Evolutionary conservation across 257 asterid genomes (phyloP), one percentile per base, ranked within the genome.

Genomic region (Scutellaria galericulata): DNA sequence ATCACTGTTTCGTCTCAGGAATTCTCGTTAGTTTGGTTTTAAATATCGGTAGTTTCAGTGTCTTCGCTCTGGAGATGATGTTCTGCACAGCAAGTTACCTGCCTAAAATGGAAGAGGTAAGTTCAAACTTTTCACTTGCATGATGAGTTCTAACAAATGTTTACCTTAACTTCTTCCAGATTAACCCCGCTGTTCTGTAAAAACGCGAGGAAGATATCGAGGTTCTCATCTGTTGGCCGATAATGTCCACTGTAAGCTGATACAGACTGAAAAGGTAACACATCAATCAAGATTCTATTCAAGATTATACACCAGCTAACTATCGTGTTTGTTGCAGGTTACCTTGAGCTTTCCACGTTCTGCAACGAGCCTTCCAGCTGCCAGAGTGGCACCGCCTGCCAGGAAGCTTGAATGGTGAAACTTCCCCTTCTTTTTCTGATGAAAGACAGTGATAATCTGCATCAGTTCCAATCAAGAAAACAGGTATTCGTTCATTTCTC

Each of bases 341-440:
- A 88, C 96, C 91, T 88, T 72, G 71, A 85, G 96, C 31, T 72
- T 71, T 72, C 97, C 97, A 41, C 59, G 75, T 64, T 84, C 80
- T 67, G 80, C 96, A 57, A 64, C 82, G 40, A 90, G 86, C 74
- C 93, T 83, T 75, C 95, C 97, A 48, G 97, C 95, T 67, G 95
- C 91, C 48, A 86, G 73, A 46, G 88, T 86, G 46, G 81, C 90
- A 39, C 96, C 96, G 20, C 95, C 96, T 10, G 96, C 96, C 4
- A 90, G 88, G 60, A 90, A 90, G 75, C 95, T 90, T 44, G 96
- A 90, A 81, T 90, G 96, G 62, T 88, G 95, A 77, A 90, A 90
- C 60, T 39, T 14, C 63, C 95, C 97, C 78, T 86, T 90, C 86
- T 75, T 83, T 75, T 90, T 88, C 93, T 88, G 89, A 24, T 8